Base-by-base conservation (phyloP, 2,329 filamentous ascomycete genomes). In the Aspergillus proliferans region DNA sequence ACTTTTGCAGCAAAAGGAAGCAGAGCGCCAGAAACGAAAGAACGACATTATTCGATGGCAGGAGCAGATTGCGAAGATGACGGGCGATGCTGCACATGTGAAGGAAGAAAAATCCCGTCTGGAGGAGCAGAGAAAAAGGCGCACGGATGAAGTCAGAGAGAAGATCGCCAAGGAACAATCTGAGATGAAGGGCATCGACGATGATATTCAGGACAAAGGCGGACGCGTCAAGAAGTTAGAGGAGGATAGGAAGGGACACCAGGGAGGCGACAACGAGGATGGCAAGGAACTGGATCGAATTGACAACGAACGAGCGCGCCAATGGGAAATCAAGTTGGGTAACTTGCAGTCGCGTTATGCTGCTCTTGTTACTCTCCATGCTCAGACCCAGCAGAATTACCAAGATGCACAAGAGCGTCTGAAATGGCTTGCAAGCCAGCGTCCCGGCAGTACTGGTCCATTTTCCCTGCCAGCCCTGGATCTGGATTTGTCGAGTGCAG, bases 221-320 rank as follows among this genome's bases (percentile, higher is more conserved):
- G 73, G 72, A 3, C 76, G 81, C 43, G 79, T 84, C 64, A 83
- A 84, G 67, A 73, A 76, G 34, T 68, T 85, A 6, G 81, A 85
- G 60, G 77, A 81, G 50, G 76, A 82, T 62, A 67, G 77, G 51
- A 76, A 80, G 59, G 72, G 72, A 34, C 62, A 71, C 34, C 71
- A 75, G 15, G 69, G 68, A n/a, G 70, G 68, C 19, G 73, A 75
- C 46, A 76, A 66, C 21, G 74, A 77, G 42, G 74, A 80, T 57
- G 74, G 75, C 44, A 71, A 72, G 49, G 73, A 78, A 47, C 70
- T 77, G 60, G 72, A 72, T 49, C 70, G 74, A 45, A 73, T 75
- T 4, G 71, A 81, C 51, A 71, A 70, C 46, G 71, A 77, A 54
- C 70, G 71, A 43, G 73, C 75, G 54, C 64, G 67, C 19, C 69